These are phyloP conservation scores for Cryoendolithus antarcticus DNA, from an alignment of 2,329 filamentous ascomycete genomes.

Conservation along the genomic window DNA sequence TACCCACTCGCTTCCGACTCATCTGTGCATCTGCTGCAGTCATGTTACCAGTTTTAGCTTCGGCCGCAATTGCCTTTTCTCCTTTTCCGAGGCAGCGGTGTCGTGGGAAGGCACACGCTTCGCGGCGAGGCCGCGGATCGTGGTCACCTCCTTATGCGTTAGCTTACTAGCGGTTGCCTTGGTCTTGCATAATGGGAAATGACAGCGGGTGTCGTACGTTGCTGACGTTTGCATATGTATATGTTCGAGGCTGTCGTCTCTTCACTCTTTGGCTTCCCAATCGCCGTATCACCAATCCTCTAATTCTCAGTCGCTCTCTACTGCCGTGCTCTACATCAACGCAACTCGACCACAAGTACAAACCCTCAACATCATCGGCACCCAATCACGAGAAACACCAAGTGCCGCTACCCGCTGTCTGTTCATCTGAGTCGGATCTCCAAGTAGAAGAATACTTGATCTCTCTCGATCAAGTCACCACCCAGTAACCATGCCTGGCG, in stretches of 20 bases:
- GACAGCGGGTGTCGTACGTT: conserved; percentile 5
- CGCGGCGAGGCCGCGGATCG: conserved; percentile 1
- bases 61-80: conserved; percentile 4
- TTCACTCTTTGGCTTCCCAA: neutral
- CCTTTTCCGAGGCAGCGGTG: conserved; percentile 5
- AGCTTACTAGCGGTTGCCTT: conserved; percentile 7
- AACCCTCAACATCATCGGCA: neutral
- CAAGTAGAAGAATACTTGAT: neutral
- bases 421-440: conserved; percentile 2
- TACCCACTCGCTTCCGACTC: neutral
- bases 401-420: conserved; percentile 4
- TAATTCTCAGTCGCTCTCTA: neutral
- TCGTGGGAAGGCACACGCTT: conserved; percentile 1
- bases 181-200: conserved; percentile 18
- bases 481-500: conserved; percentile 24
- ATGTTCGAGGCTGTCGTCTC: conserved; percentile 1
- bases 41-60: conserved; percentile 8
- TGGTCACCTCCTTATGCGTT: conserved; percentile 9
- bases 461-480: neutral
- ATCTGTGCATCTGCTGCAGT: conserved; percentile 3
- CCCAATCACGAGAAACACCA: neutral
- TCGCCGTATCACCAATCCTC: neutral
- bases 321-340: neutral
- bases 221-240: conserved; percentile 4
- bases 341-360: neutral